Conservation (phyloP, 306 rosid species). For the Glycine tomentella region DNA sequence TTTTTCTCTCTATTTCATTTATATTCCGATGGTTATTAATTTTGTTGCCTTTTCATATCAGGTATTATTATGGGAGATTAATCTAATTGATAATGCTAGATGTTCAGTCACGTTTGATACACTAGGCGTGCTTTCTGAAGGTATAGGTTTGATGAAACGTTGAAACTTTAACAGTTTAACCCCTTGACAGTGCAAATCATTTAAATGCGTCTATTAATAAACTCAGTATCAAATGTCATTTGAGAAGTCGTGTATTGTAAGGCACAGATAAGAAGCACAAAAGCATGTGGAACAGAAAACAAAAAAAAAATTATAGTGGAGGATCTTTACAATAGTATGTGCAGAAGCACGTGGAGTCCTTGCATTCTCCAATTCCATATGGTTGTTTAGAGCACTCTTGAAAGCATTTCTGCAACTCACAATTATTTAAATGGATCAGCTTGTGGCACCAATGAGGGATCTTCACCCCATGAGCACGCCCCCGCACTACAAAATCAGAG, state of each 20-base stretch:
- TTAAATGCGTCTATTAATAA: neutral
- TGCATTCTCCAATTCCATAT: constrained; percentile 57
- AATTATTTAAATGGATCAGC: constrained; percentile 42
- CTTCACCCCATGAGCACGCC: constrained; percentile 47
- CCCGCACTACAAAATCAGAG: constrained; percentile 21
- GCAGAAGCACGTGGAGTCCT: constrained; percentile 53
- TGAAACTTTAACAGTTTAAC: neutral
- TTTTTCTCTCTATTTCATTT: neutral
- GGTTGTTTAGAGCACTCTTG: constrained; percentile 56
- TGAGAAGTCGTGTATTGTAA: neutral
- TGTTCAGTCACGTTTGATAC: neutral
- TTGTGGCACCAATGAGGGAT: constrained; percentile 61
- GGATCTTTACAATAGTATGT: constrained; percentile 52
- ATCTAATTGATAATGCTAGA: neutral
- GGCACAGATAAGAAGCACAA: constrained; percentile 11
- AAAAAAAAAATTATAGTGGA: no score
- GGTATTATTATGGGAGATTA: neutral
- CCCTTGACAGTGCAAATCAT: neutral
- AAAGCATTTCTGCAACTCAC: constrained; percentile 50
- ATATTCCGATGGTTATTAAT: neutral
- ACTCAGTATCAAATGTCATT: neutral
- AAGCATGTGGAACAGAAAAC: constrained; percentile 28
- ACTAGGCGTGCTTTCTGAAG: neutral
- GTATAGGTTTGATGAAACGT: neutral
- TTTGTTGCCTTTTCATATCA: neutral